Evolutionary conservation across 2,329 filamentous ascomycete species (phyloP), one percentile per base, ranked within the genome.

Genomic region (Aspergillus fructus): DNA sequence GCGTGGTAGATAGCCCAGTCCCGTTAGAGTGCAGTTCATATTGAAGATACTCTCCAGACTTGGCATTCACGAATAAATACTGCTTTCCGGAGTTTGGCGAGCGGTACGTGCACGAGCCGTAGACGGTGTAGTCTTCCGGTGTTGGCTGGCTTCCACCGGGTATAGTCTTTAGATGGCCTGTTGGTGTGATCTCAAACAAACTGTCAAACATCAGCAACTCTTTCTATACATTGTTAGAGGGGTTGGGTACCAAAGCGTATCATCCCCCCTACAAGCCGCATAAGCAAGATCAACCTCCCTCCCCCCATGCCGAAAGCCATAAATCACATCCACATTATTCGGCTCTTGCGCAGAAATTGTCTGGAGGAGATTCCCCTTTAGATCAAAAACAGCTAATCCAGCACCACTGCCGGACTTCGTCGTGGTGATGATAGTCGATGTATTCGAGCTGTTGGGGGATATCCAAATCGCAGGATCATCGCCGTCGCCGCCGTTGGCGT

Each of bases 381-480:
- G 55, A 27, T 57, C 55, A 17, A 57, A 57, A 3, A 57, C 55
- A 0, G 55, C 55, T 4, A 57, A 24, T 1, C 55, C 55, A 1
- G 55, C 55, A 1, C 55, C 55, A 3, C 49, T 15, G 11, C 53
- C 55, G 1, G 55, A 57, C 19, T 57, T 57, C 1, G 55, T 57
- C 1, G 55, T 57, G 11, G 55, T 57, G 17, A 57, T 53, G 13
- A 57, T 53, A 0, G 23, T 57, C 4, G 55, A 57, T 13, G 17
- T 5, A 17, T 53, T 53, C 3, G 34, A n/a, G 17, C 15, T 53
- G n/a, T 4, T 24, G 2, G 55, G 42, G 2, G 49, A 53, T 17
- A 57, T 53, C 55, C 55, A 57, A 33, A 57, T 53, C 17, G 55
- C 55, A 3, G 55, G 55, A 19, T 57, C 55, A 17, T 57, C 55